These are phyloP conservation scores for Torulaspora maleeae DNA, from an alignment of 805 yeast species.

Conservation along the genomic window DNA sequence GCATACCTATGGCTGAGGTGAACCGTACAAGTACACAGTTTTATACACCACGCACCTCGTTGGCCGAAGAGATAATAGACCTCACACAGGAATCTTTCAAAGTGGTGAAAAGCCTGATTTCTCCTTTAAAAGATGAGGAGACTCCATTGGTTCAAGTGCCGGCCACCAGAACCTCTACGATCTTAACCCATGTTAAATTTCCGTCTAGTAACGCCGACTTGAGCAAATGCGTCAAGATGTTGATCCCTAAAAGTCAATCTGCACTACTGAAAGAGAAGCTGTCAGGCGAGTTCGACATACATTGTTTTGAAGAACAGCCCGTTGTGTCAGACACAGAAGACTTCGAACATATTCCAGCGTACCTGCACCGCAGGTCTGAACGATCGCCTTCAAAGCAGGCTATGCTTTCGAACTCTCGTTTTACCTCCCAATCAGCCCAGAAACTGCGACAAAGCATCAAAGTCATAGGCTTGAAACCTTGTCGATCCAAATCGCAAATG, in stretches of 20 bases:
- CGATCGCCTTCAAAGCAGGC: not conserved
- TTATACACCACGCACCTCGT: constrained; percentile 7
- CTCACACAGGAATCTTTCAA: constrained; percentile 31
- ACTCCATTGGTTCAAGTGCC: constrained; percentile 27
- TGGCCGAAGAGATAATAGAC: constrained; percentile 20
- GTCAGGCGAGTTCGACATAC: not conserved
- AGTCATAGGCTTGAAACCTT: constrained; percentile 30
- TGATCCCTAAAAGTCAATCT: not conserved
- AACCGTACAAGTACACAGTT: constrained; percentile 4
- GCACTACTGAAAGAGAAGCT: not conserved
- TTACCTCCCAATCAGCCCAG: constrained; percentile 25
- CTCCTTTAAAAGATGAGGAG: constrained; percentile 25
- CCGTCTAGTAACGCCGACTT: not conserved
- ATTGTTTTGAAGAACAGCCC: not conserved
- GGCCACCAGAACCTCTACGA: constrained; percentile 31
- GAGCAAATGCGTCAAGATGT: not conserved
- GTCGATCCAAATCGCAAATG: constrained; percentile 28
- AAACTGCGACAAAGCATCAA: constrained; percentile 24
- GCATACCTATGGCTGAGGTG: constrained; percentile 12
- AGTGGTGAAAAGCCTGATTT: constrained; percentile 27
- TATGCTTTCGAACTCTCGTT: not conserved
- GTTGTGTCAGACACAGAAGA: constrained; percentile 11
- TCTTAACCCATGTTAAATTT: not conserved
- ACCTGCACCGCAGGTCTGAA: not conserved
- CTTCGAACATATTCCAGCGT: constrained; percentile 2